Base-by-base conservation (phyloP, 2,329 filamentous ascomycete species). In the Cucurbitaria berberidis region DNA sequence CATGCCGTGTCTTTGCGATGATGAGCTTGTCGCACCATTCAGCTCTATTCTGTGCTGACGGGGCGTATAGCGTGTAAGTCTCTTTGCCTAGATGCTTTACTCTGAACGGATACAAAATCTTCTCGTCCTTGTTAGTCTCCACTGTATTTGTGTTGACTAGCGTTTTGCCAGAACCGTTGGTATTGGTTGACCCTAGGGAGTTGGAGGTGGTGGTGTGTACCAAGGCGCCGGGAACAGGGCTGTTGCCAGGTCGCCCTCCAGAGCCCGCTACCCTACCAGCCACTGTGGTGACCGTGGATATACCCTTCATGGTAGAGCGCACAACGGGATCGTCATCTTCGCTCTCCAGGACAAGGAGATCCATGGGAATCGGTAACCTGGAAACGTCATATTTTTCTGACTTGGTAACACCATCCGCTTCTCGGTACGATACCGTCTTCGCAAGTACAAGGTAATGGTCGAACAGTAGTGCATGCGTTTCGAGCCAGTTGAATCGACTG, bases 11-110 rank as follows among this genome's bases (percentile, higher is more conserved):
- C 80, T 99, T 99, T 27, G 95, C 95, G 74, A 96, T 89, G 40
- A 96, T 88, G 64, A 99, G 96, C 76, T 92, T 96, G 60, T 87
- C 86, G 68, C 91, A 96, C 96, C 96, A 99, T 43, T 96, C 91
- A 57, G 86, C 82, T 51, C 95, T 85, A 64, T 87, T 89, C 56
- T 88, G 84, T 2, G 88, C 84, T 1, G 86, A 89, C 5, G 88
- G 85, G 0, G 93, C 93, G 72, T 96, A 98, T 1, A 99, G 80
- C 0, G 90, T 96, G 73, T 97, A 98, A 0, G 91, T 88, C 63
- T 96, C 93, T 57, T 96, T 90, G 11, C 96, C 95, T 18, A 99
- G 84, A 77, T 99, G 95, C 78, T 97, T 97, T 72, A 99, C 86
- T 62, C 88, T 88, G 85, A 99, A 99, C 0, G 96, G 95, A 72